A percentile compares a stretch with the other conserved stretches of the same genome.
phyloP scores from a whole-genome alignment of 2,329 filamentous ascomycete species.

The Colletotrichum lini region DNA sequence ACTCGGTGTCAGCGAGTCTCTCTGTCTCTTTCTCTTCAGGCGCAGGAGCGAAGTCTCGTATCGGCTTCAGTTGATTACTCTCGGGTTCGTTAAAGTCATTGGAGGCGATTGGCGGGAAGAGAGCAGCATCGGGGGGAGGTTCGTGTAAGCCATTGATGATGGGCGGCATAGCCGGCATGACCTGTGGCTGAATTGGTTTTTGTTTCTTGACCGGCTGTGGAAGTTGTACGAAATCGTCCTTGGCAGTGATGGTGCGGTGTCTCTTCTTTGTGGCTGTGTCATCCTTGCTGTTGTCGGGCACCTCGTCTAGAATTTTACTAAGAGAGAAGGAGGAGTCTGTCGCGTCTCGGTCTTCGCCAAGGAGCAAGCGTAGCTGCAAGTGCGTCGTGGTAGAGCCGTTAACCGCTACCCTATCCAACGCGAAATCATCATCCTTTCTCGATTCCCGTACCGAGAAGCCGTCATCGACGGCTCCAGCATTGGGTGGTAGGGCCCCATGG shows the following conservation, averaged over 20 bases:
- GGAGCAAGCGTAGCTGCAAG: conserved; percentile 56
- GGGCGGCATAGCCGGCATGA: conserved; percentile 67
- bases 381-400: conserved; percentile 31
- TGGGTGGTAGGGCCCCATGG: conserved; percentile 32
- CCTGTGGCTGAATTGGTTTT: conserved; percentile 68
- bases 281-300: conserved; percentile 56
- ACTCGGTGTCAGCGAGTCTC: conserved; percentile 47
- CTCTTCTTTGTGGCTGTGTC: conserved; percentile 69
- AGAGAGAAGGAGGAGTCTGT: conserved; percentile 60
- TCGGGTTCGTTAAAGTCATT: conserved; percentile 67
- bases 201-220: conserved; percentile 77
- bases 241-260: conserved; percentile 61
- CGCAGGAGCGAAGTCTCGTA: conserved; percentile 59
- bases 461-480: conserved; percentile 34
- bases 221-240: conserved; percentile 75
- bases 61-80: conserved; percentile 56
- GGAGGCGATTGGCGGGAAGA: conserved; percentile 76
- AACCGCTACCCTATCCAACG: conserved; percentile 20
- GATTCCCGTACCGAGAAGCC: conserved; percentile 28
- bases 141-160: conserved; percentile 77
- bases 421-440: conserved; percentile 34
- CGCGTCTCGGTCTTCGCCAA: conserved; percentile 55
- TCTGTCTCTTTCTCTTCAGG: conserved; percentile 47
- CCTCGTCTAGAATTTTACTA: conserved; percentile 63
- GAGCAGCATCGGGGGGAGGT: conserved; percentile 71